Evolutionary conservation across 139 green algal species (phyloP).

Genomic region (Picochlorum sp.): DNA sequence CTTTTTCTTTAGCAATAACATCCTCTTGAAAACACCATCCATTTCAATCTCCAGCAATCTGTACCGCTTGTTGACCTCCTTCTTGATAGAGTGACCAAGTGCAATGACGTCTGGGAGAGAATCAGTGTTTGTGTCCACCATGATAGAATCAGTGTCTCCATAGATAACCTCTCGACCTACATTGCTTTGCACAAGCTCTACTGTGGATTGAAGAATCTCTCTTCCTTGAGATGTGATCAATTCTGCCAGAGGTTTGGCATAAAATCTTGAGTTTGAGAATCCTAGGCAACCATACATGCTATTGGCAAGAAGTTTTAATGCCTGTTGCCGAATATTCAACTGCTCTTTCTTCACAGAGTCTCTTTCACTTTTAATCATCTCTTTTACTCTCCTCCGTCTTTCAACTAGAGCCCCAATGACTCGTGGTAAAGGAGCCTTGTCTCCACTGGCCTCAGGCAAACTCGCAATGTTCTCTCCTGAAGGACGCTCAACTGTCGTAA

Average conservation of each 20-base stretch:
- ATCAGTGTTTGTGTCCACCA: constrained; percentile 76
- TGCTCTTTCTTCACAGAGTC: constrained; percentile 48
- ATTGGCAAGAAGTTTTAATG: constrained; percentile 97
- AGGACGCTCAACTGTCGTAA: constrained; percentile 84
- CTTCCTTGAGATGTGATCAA: constrained; percentile 87
- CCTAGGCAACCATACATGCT: constrained; percentile 97
- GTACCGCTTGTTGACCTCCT: constrained; percentile 65
- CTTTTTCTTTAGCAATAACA: constrained; percentile 99
- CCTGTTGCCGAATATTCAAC: constrained; percentile 58
- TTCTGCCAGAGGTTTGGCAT: constrained; percentile 83
- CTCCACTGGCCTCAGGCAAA: constrained; percentile 21
- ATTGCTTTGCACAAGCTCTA: constrained; percentile 79
- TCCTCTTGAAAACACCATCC: constrained; percentile 86
- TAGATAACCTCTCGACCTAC: constrained; percentile 83
- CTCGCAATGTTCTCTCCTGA: constrained; percentile 14
- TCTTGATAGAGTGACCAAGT: constrained; percentile 62
- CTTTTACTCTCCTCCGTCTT: constrained; percentile 64
- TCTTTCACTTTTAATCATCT: constrained; percentile 66
- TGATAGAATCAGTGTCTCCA: constrained; percentile 96
- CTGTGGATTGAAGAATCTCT: constrained; percentile 86
- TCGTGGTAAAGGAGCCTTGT: constrained; percentile 54
- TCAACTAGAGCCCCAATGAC: constrained; percentile 57
- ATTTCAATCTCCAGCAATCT: constrained; percentile 93
- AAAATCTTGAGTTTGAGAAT: constrained; percentile 88
- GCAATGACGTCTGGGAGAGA: constrained; percentile 47